Percentiles rank a stretch among this genome's conserved stretches.
These are phyloP conservation scores for Conticribra weissflogii DNA, from an alignment of 108 stramenopile genomes.

Conservation along the genomic window DNA sequence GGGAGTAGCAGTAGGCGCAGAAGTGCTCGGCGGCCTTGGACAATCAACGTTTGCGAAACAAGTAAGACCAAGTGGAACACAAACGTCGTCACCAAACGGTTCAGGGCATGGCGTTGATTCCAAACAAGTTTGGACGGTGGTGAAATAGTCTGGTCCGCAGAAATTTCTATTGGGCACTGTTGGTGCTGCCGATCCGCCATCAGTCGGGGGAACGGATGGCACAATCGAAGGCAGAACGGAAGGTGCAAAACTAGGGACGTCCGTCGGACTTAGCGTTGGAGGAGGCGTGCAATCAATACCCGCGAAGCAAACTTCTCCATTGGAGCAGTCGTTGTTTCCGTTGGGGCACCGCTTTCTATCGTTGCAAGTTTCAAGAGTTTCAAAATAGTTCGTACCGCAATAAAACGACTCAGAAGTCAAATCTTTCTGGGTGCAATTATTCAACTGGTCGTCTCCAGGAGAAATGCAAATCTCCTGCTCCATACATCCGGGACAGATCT, in stretches of 20 bases:
- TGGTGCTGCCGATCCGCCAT: not conserved
- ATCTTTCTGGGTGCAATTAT: not conserved
- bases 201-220: not conserved
- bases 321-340: constrained; percentile 25
- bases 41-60: not conserved
- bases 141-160: not conserved
- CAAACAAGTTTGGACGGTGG: not conserved
- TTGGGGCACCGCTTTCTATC: constrained; percentile 1
- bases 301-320: constrained; percentile 19
- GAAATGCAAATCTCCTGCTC: not conserved
- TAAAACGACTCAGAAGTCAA: constrained; percentile 1
- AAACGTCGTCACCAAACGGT: not conserved
- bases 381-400: constrained; percentile 15
- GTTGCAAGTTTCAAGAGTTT: constrained; percentile 9
- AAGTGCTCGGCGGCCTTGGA: not conserved
- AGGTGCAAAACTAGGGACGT: not conserved
- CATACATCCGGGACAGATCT: not conserved
- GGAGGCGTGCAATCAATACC: constrained; percentile 6
- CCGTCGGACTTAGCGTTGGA: not conserved
- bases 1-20: constrained; percentile 5
- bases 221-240: not conserved
- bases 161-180: not conserved
- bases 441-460: not conserved
- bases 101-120: not conserved
- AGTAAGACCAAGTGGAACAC: not conserved